These are phyloP conservation scores for Pseudogymnoascus sp. DNA, from an alignment of 2,329 filamentous ascomycete genomes.

Conservation along the genomic window DNA sequence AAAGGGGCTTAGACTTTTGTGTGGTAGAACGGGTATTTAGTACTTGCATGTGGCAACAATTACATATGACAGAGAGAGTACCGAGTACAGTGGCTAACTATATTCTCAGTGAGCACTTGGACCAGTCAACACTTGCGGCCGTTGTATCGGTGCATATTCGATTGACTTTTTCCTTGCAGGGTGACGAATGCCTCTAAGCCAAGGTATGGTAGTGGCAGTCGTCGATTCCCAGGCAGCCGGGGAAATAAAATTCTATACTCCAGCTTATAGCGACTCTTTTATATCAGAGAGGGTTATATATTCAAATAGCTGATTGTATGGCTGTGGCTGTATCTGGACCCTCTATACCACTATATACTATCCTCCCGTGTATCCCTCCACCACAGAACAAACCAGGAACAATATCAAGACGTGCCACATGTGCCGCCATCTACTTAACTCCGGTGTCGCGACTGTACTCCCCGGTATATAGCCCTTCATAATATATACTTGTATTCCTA, in stretches of 20 bases:
- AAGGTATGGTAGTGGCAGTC: not conserved
- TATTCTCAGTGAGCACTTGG: not conserved
- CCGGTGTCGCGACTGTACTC: not conserved
- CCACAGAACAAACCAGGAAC: not conserved
- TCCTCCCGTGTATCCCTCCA: not conserved
- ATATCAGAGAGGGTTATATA: not conserved
- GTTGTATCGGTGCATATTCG: not conserved
- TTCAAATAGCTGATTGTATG: not conserved
- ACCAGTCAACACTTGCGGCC: not conserved
- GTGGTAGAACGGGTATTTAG: not conserved
- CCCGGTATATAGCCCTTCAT: too few relatives aligned
- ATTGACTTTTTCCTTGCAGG: not conserved
- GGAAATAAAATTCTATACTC: not conserved
- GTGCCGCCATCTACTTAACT: not conserved
- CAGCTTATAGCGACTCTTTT: not conserved
- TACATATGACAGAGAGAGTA: not conserved
- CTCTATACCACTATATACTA: not conserved
- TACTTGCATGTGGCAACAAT: not conserved
- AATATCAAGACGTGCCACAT: not conserved
- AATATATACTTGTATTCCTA: too few relatives aligned
- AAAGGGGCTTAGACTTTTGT: conserved; percentile 3
- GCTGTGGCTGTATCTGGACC: not conserved
- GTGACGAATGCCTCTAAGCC: not conserved
- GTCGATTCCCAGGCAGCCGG: not conserved
- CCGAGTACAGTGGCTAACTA: not conserved